phyloP scores from a whole-genome alignment of 805 yeast species.

The Hemisphaericaspora nanyangensis region DNA sequence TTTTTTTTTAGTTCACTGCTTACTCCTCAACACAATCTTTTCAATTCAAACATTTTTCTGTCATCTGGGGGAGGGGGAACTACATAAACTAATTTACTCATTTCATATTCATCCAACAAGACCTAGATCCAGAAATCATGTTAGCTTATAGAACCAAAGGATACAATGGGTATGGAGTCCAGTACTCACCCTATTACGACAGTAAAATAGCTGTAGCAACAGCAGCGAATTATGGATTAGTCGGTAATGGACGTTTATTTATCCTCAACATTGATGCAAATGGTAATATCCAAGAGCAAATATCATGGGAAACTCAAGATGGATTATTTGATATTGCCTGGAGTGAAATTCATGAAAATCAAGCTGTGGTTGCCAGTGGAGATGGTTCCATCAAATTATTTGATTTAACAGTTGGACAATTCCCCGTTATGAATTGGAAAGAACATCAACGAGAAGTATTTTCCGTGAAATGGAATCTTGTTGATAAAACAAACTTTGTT shows the following conservation, averaged over 20 bases:
- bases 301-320: slow-evolving; percentile 84
- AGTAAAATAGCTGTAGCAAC: slow-evolving; percentile 86
- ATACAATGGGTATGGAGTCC: slow-evolving; percentile 81
- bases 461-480: slow-evolving; percentile 68
- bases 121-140: too few relatives aligned
- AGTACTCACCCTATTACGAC: slow-evolving; percentile 89
- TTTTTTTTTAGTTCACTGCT: too few relatives aligned
- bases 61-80: too few relatives aligned
- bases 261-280: slow-evolving; percentile 62
- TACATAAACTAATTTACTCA: too few relatives aligned
- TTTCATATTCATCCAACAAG: too few relatives aligned
- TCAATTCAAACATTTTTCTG: too few relatives aligned
- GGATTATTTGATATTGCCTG: slow-evolving; percentile 85
- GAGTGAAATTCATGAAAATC: slow-evolving; percentile 91
- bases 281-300: slow-evolving; percentile 57
- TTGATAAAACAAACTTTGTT: slow-evolving; percentile 64
- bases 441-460: slow-evolving; percentile 80
- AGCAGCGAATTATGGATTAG: slow-evolving; percentile 89
- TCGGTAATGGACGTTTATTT: slow-evolving; percentile 85
- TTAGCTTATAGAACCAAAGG: slow-evolving; percentile 71
- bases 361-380: slow-evolving; percentile 76
- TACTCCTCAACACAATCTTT: too few relatives aligned
- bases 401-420: slow-evolving; percentile 63
- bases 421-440: slow-evolving; percentile 68
- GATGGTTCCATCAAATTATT: slow-evolving; percentile 85